These are phyloP conservation scores for Geotrichum australiense DNA, from an alignment of 1,139 yeast genomes.

Conservation along the genomic window DNA sequence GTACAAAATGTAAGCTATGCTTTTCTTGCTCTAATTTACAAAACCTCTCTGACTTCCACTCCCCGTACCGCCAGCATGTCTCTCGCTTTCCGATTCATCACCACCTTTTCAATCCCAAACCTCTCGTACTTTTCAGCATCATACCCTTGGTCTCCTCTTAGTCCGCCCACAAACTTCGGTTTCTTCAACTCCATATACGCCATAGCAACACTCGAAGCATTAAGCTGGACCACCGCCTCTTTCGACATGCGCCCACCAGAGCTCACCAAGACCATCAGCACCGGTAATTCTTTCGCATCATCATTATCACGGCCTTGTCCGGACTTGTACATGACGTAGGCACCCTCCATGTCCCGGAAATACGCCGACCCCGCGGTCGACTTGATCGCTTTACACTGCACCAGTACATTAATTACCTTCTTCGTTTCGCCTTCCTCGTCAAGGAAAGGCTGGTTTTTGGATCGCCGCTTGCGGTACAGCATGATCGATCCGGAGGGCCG, in stretches of 20 bases:
- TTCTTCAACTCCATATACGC: slow-evolving; percentile 14
- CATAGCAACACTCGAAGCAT: slow-evolving; percentile 15
- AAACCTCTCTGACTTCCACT: slow-evolving; percentile 4
- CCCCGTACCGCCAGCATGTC: slow-evolving; percentile 10
- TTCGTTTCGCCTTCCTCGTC: neutral
- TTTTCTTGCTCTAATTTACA: neutral
- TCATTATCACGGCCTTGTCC: neutral
- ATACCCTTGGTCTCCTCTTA: neutral
- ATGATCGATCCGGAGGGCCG: neutral
- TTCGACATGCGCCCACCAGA: slow-evolving; percentile 13
- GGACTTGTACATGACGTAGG: slow-evolving; percentile 11
- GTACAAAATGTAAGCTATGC: no score
- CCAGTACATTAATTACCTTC: slow-evolving; percentile 10
- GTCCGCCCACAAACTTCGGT: slow-evolving; percentile 4
- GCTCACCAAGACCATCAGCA: slow-evolving; percentile 11
- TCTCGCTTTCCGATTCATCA: slow-evolving; percentile 9
- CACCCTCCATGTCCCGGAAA: slow-evolving; percentile 17
- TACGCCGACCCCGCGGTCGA: slow-evolving; percentile 12
- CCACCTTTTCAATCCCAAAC: slow-evolving; percentile 10
- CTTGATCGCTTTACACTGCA: slow-evolving; percentile 15
- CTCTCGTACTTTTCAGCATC: slow-evolving; percentile 6
- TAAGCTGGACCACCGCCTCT: slow-evolving; percentile 10
- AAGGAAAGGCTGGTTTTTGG: neutral
- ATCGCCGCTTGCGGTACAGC: neutral
- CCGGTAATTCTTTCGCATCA: neutral